Conservation (phyloP, 257 asterid species). For the Sherardia arvensis region DNA sequence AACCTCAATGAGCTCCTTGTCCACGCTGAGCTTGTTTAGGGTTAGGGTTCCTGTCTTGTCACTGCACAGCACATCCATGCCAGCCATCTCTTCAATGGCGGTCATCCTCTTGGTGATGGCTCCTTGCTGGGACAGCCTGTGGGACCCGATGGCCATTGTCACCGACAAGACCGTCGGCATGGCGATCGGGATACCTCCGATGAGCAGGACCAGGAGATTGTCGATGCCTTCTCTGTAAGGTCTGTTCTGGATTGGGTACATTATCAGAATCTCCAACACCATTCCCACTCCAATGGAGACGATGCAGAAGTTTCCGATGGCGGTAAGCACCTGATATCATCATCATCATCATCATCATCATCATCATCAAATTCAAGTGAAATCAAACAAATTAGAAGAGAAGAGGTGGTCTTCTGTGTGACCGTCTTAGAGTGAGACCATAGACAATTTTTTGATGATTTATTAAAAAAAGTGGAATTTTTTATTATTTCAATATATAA, state of each 20-base stretch:
- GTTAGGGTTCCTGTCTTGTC: conserved; percentile 94
- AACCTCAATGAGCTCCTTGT: conserved; percentile 55
- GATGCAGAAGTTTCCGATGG: conserved; percentile 91
- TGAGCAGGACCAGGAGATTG: conserved; percentile 70
- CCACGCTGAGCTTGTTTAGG: conserved; percentile 84
- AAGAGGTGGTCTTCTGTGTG: too few species aligned
- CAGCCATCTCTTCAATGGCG: conserved; percentile 98
- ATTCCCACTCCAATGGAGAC: conserved; percentile 79
- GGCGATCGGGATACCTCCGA: conserved; percentile 94
- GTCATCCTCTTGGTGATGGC: conserved; percentile 98
- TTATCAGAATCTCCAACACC: conserved; percentile 61
- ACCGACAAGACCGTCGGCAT: conserved; percentile 93
- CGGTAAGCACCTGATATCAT: conserved; percentile 51
- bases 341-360: background rate
- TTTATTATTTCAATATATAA: too few species aligned
- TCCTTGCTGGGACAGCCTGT: conserved; percentile 79
- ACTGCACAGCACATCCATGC: conserved; percentile 93
- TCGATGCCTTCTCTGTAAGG: conserved; percentile 80
- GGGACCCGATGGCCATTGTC: conserved; percentile 97
- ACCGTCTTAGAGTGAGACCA: too few species aligned
- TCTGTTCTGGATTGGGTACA: conserved; percentile 70
- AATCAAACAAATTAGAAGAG: too few species aligned
- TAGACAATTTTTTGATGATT: too few species aligned
- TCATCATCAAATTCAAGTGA: background rate
- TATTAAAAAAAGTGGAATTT: too few species aligned